Evolutionary conservation across 1,139 yeast species (phyloP).

Genomic region (Yamadazyma diospyri): DNA sequence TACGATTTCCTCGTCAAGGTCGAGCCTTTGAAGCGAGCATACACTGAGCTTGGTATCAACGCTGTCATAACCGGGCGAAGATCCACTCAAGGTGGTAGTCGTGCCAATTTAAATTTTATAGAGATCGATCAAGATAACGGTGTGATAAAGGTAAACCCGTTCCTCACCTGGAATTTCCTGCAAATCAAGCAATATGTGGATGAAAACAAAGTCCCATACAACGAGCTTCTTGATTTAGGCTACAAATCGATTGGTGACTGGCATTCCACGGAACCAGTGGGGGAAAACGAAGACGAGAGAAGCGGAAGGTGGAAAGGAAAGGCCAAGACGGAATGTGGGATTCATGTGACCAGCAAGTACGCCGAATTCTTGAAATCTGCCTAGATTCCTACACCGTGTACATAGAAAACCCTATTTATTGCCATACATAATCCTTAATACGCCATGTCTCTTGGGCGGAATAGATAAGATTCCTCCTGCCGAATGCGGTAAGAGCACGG

Average conservation of each 20-base stretch:
- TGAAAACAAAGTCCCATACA: slow-evolving; percentile 74
- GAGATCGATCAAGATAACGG: slow-evolving; percentile 71
- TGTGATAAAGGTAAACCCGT: slow-evolving; percentile 82
- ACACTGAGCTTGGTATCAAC: slow-evolving; percentile 60
- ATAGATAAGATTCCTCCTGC: slow-evolving; percentile 7
- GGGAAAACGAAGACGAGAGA: slow-evolving; percentile 91
- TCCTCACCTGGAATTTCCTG: slow-evolving; percentile 76
- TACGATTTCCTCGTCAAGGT: slow-evolving; percentile 90
- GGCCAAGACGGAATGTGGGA: slow-evolving; percentile 93
- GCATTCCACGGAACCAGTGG: slow-evolving; percentile 89
- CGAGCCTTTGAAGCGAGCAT: slow-evolving; percentile 89
- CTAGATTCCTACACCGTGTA: too few species aligned
- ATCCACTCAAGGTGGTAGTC: slow-evolving; percentile 83
- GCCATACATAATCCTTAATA: too few species aligned
- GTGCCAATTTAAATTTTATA: slow-evolving; percentile 69
- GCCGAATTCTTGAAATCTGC: slow-evolving; percentile 46
- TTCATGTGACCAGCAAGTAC: slow-evolving; percentile 76
- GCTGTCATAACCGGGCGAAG: slow-evolving; percentile 95
- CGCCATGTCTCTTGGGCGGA: slow-evolving; percentile 8
- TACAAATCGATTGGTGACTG: slow-evolving; percentile 94
- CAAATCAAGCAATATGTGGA: slow-evolving; percentile 71
- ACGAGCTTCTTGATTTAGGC: slow-evolving; percentile 78
- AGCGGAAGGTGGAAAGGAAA: slow-evolving; percentile 97
- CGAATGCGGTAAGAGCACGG: slow-evolving; percentile 9
- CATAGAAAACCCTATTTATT: too few species aligned